Conservation (phyloP, 116 monocot genomes). For the Posidonia oceanica region DNA sequence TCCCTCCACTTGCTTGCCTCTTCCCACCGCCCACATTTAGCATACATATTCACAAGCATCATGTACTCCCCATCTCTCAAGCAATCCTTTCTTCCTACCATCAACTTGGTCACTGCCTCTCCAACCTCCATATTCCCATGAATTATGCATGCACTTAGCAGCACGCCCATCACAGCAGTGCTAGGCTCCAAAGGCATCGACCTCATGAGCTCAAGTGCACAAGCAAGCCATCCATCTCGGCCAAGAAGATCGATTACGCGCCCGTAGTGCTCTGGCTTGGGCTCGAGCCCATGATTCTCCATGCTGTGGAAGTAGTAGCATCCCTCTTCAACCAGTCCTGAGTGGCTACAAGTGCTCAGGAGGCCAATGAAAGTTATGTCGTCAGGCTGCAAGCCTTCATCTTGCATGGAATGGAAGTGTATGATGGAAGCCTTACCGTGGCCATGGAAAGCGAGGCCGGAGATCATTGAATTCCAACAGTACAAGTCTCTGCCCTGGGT, state of each 20-base stretch:
- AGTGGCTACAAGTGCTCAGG: constrained; percentile 8
- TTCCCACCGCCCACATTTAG: constrained; percentile 4
- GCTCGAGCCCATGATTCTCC: not conserved
- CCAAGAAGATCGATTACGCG: constrained; percentile 14
- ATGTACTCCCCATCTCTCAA: constrained; percentile 13
- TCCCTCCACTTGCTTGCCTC: constrained; percentile 12
- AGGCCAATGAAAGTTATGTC: constrained; percentile 8
- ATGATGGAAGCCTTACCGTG: not conserved
- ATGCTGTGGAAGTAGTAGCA: constrained; percentile 1
- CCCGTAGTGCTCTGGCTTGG: constrained; percentile 11
- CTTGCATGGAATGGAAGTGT: constrained; percentile 7
- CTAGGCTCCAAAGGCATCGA: constrained; percentile 6
- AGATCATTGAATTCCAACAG: constrained; percentile 15
- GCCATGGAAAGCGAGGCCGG: constrained; percentile 8
- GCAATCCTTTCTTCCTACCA: not conserved
- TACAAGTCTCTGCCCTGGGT: constrained; percentile 5
- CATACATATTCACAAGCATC: constrained; percentile 12
- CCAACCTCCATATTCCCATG: constrained; percentile 10
- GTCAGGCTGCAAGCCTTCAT: constrained; percentile 1
- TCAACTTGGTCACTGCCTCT: not conserved
- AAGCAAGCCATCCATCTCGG: not conserved
- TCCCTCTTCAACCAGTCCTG: constrained; percentile 9
- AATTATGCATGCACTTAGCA: constrained; percentile 3
- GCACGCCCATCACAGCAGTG: not conserved
- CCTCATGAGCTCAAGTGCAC: not conserved